Conservation (phyloP, 768 basidiomycete species). For the Paxillus involutus region DNA sequence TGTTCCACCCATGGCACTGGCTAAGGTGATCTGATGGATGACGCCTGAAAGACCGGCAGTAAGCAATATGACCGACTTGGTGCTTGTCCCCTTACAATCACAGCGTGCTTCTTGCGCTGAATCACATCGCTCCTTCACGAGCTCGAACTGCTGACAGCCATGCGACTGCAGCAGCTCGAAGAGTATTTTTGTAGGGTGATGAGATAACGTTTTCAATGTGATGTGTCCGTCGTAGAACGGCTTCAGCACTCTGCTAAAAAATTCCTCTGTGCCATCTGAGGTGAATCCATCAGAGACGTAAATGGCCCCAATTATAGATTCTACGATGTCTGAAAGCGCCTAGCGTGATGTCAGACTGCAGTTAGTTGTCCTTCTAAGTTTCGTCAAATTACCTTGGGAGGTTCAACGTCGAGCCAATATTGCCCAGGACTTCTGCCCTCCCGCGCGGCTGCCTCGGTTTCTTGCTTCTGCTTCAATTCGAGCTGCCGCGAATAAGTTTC, state of each 20-base stretch:
- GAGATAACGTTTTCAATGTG: slow-evolving; percentile 67
- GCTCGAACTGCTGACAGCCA: slow-evolving; percentile 66
- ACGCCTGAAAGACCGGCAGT: slow-evolving; percentile 46
- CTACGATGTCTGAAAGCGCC: slow-evolving; percentile 78
- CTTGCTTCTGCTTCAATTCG: slow-evolving; percentile 43
- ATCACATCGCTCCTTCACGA: slow-evolving; percentile 50
- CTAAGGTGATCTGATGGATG: slow-evolving; percentile 64
- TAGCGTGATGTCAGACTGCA: slow-evolving; percentile 27
- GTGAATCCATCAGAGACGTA: slow-evolving; percentile 76
- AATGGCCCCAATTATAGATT: slow-evolving; percentile 76
- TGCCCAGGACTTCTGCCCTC: slow-evolving; percentile 61
- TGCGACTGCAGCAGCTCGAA: slow-evolving; percentile 72
- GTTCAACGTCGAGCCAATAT: slow-evolving; percentile 76
- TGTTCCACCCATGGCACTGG: slow-evolving; percentile 53
- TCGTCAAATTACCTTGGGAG: slow-evolving; percentile 62
- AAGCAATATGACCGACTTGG: slow-evolving; percentile 11
- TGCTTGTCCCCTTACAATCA: slow-evolving; percentile 43
- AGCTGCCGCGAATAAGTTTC: slow-evolving; percentile 52
- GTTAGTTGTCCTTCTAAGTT: neutral
- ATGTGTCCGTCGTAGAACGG: slow-evolving; percentile 82
- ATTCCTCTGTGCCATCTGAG: slow-evolving; percentile 54
- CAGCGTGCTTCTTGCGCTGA: slow-evolving; percentile 40
- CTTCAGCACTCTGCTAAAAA: slow-evolving; percentile 68
- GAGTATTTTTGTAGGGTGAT: slow-evolving; percentile 75
- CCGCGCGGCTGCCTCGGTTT: slow-evolving; percentile 42